phyloP scores from a whole-genome alignment of 176 grass and related monocot species.

The sorghum (Sorghum bicolor) region DNA sequence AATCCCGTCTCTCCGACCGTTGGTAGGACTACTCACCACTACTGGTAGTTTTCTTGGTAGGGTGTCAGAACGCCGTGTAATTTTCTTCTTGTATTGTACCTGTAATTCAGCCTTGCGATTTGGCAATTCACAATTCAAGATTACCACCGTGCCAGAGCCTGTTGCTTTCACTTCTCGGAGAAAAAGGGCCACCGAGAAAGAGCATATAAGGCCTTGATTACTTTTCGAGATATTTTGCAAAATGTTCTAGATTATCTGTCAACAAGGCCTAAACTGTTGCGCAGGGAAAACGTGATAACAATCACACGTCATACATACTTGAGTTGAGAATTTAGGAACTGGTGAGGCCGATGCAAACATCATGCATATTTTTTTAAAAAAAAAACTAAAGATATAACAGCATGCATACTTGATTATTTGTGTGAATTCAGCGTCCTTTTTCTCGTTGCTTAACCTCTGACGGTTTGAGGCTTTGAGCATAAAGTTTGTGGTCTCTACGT shows the following conservation, averaged over 20 bases:
- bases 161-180: neutral
- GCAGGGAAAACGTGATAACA: neutral
- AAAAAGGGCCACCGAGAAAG: neutral
- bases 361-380: no score
- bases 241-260: no score
- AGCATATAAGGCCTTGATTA: no score
- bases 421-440: neutral
- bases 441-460: neutral
- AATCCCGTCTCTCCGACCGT: neutral
- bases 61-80: constrained; percentile 21
- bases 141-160: neutral
- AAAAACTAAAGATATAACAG: no score
- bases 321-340: neutral
- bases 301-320: neutral
- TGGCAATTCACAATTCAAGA: neutral
- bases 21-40: neutral
- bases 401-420: no score
- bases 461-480: neutral
- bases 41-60: neutral
- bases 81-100: neutral
- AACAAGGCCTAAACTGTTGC: no score
- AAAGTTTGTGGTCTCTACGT: neutral
- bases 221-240: no score
- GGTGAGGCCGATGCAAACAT: neutral
- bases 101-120: neutral